These are phyloP conservation scores for Rosa persica DNA, from an alignment of 306 rosid genomes.

Conservation along the genomic window DNA sequence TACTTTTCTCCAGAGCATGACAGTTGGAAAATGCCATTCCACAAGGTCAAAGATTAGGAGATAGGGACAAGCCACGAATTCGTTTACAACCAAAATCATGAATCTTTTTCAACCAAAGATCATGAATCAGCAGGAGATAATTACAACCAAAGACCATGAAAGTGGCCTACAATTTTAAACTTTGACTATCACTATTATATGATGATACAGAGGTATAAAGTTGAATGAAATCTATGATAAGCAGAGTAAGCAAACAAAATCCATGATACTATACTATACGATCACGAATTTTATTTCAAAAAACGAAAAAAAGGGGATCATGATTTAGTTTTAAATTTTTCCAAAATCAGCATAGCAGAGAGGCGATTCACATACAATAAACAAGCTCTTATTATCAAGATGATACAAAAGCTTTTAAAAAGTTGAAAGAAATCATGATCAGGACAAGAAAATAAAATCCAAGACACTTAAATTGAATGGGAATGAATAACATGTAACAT, in stretches of 20 bases:
- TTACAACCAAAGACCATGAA: not conserved
- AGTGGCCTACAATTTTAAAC: not conserved
- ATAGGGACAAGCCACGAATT: not conserved
- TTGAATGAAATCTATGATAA: not conserved
- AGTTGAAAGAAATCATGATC: not conserved
- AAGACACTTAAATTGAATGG: not conserved
- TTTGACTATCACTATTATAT: not conserved
- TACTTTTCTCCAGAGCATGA: not conserved
- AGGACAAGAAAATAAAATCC: not conserved
- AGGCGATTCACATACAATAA: not conserved
- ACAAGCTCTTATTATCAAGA: not conserved
- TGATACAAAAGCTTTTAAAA: not conserved
- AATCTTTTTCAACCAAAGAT: not conserved
- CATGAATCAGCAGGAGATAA: not conserved
- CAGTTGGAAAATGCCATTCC: not conserved
- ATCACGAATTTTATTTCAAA: not conserved
- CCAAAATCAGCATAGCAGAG: not conserved
- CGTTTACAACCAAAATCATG: not conserved
- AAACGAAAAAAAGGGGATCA: no score
- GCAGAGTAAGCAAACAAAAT: not conserved
- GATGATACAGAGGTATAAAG: not conserved
- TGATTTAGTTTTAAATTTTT: no score
- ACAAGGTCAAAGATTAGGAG: not conserved
- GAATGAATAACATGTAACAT: not conserved
- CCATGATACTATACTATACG: not conserved